Percentiles rank a stretch among this genome's conserved stretches.
Conservation (phyloP, 2,329 filamentous ascomycete genomes). For the Tolypocladium tropicale region DNA sequence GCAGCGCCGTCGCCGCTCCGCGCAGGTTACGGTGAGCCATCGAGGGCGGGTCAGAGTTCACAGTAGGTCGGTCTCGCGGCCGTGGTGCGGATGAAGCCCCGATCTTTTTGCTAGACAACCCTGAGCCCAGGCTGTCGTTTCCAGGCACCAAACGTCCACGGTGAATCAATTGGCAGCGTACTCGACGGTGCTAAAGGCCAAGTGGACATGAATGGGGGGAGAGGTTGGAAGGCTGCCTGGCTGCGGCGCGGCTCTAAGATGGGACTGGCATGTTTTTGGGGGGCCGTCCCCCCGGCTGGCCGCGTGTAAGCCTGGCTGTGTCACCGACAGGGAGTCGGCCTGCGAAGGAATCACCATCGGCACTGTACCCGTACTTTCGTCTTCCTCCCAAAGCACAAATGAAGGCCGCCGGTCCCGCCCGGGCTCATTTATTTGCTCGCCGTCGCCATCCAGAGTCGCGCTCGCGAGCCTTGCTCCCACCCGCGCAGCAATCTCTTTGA, state of each 20-base stretch:
- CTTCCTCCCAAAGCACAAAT: background rate
- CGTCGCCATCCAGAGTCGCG: too few relatives aligned
- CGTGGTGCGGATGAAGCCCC: background rate
- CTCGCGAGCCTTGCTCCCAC: too few relatives aligned
- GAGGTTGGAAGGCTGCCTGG: background rate
- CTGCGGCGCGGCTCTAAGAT: background rate
- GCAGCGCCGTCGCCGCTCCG: slow-evolving; percentile 6
- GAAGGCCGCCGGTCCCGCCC: too few relatives aligned
- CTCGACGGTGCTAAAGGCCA: background rate
- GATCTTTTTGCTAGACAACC: background rate
- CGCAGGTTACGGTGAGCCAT: background rate
- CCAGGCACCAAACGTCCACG: background rate
- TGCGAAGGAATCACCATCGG: too few relatives aligned
- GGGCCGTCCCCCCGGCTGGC: background rate
- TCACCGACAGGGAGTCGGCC: background rate
- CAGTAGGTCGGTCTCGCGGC: too few relatives aligned
- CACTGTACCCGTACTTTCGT: background rate
- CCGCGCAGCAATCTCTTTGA: too few relatives aligned
- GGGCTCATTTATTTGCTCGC: too few relatives aligned
- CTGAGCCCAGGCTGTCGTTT: background rate
- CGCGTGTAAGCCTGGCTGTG: background rate
- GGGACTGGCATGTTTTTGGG: background rate
- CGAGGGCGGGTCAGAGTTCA: background rate
- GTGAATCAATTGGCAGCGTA: background rate
- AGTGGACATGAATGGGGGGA: background rate